Evolutionary conservation across 129 eudicot species (phyloP).

Genomic region (sunflower (Helianthus annuus)): DNA sequence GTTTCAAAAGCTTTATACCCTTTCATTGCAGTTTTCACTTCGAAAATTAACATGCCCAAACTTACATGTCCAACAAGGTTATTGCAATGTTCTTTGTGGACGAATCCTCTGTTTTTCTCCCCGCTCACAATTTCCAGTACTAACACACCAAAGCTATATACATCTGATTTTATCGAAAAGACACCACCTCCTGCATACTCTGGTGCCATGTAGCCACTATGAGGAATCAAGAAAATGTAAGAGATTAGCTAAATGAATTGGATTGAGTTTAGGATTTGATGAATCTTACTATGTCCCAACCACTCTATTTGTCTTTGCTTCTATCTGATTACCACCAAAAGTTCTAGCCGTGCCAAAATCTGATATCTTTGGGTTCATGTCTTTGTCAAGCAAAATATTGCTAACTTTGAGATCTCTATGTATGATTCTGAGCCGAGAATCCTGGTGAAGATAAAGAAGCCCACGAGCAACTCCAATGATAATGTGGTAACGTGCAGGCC

Average conservation of each 20-base stretch:
- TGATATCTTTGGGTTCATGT: slow-evolving; percentile 4
- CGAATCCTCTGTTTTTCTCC: background rate
- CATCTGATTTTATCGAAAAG: background rate
- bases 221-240: background rate
- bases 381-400: background rate
- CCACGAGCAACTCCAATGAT: background rate
- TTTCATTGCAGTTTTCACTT: background rate
- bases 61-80: slow-evolving; percentile 5
- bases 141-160: background rate
- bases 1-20: background rate
- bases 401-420: slow-evolving; percentile 6
- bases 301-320: background rate
- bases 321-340: background rate
- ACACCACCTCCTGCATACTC: slow-evolving; percentile 2
- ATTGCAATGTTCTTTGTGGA: slow-evolving; percentile 6
- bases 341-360: slow-evolving; percentile 8
- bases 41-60: background rate
- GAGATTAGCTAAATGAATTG: background rate
- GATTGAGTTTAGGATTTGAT: background rate
- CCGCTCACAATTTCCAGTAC: background rate
- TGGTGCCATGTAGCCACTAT: slow-evolving; percentile 4
- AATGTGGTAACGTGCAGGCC: background rate
- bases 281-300: slow-evolving; percentile 8
- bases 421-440: slow-evolving; percentile 8
- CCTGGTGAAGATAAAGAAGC: slow-evolving; percentile 8